Base-by-base conservation (phyloP, 164 flowering plant genomes). In the Kalanchoe fedtschenkoi region DNA sequence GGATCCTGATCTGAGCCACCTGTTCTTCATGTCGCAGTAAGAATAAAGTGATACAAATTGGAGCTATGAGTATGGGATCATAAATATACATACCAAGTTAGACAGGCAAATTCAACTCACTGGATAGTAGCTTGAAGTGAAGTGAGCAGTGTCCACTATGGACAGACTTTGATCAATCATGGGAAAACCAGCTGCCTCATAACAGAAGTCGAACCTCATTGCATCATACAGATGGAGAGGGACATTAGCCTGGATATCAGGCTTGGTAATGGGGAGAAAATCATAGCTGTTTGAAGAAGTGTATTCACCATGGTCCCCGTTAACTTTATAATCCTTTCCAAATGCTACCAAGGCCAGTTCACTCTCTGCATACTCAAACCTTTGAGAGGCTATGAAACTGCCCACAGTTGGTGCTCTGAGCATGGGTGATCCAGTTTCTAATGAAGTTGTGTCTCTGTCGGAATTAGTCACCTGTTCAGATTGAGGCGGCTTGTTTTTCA, bases 151-250 rank as follows among this genome's bases (percentile, higher is more conserved):
- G 61, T 29, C 61, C 14, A 67, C 75, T 55, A 87, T 75, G 65
- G 79, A 84, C 43, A 87, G 68, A 68, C 89, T 77, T 74, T 85
- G 82, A 68, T 80, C 89, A 38, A 77, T 61, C 11, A 72, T 43
- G 38, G 87, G 70, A 66, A 68, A 81, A 24, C 83, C 88, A 61
- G 75, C 46, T 8, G 75, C 57, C 43, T 87, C 91, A 43, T 16
- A 70, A 62, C 78, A 86, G 35, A 57, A 69, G 69, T 75, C 82
- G 46, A 72, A 65, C 72, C 73, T 76, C 62, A 69, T 32, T 15
- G 73, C 71, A 67, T 81, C 88, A 56, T 70, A 71, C 32, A 78
- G 35, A 63, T 75, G 72, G 32, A 62, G 24, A 43, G 82, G 81
- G 64, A 71, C 66, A 34, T 72, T 84, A 54, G 73, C 29, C 30